Base-by-base conservation (phyloP, 192 early-diverging fungal species). In the Backusella macrospora region DNA sequence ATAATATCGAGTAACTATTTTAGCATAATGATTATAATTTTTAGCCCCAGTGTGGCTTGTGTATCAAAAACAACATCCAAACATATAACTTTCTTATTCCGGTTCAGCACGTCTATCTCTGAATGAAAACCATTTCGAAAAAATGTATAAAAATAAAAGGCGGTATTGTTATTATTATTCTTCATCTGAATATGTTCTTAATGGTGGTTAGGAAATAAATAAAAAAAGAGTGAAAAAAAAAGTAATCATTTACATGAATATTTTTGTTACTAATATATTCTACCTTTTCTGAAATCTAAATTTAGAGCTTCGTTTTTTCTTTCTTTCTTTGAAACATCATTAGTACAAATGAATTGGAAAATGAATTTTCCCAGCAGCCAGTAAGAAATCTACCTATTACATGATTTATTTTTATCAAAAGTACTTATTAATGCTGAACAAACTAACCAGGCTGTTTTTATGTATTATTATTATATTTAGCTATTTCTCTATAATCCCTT, bases 11-110 rank as follows among this genome's bases (percentile, higher is more conserved):
- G 29, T 34, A 34, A 34, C 29, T 34, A 34, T 23, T 59, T 23
- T 59, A 59, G 52, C 21, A 26, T 4, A 23, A 59, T 18, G 49
- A 23, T 21, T n/a, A 12, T 10, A 23, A 59, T 26, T 9, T 26
- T 59, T 59, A 59, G 52, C 52, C 52, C 26, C 52, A 59, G 26
- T 59, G 52, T 59, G 52, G 52, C 52, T 59, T 59, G 52, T 23
- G 23, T 13, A 59, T 59, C 26, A 21, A 26, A 26, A 26, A 1
- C 18, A 9, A 26, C 9, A 18, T 34, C 2, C 29, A 34, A 34
- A 34, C 29, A 2, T 34, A 34, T 34, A 34, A 34, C 29, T 34
- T 34, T 34, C 29, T 34, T 34, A 34, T 34, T 2, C 29, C 29
- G 29, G 29, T 34, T 34, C 29, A 34, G 2, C 29, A 34, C 2